Evolutionary conservation across 345 rosid species (phyloP).

Genomic region (Odontarrhena argentea): DNA sequence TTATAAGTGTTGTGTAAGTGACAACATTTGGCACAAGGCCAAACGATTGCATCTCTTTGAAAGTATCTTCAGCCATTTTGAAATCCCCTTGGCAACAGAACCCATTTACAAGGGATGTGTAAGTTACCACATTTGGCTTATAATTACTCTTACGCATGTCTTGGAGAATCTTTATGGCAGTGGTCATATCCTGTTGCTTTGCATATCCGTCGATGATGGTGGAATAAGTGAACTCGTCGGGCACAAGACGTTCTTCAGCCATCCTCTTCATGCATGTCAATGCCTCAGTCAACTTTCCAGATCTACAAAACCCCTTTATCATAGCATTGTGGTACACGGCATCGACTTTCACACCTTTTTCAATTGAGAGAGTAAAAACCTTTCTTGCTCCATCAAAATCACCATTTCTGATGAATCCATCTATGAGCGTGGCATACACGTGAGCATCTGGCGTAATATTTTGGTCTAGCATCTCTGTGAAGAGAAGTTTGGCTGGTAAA

Average conservation of each 20-base stretch:
- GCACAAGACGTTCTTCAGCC: slow-evolving; percentile 49
- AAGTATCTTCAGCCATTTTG: slow-evolving; percentile 56
- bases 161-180: slow-evolving; percentile 57
- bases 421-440: slow-evolving; percentile 71
- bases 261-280: slow-evolving; percentile 55
- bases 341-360: slow-evolving; percentile 61
- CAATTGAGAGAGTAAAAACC: slow-evolving; percentile 54
- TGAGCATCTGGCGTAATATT: slow-evolving; percentile 64
- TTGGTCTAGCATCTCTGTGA: slow-evolving; percentile 75
- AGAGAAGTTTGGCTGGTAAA: slow-evolving; percentile 61
- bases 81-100: slow-evolving; percentile 63
- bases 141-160: slow-evolving; percentile 61
- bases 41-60: slow-evolving; percentile 57
- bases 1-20: slow-evolving; percentile 74
- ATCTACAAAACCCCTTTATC: slow-evolving; percentile 89
- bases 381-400: slow-evolving; percentile 64
- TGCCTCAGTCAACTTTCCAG: slow-evolving; percentile 71
- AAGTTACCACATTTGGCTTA: slow-evolving; percentile 80
- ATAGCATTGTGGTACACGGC: slow-evolving; percentile 71
- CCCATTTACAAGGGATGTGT: slow-evolving; percentile 74
- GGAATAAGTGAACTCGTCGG: slow-evolving; percentile 80
- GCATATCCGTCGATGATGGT: slow-evolving; percentile 76
- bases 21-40: slow-evolving; percentile 76
- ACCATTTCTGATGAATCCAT: slow-evolving; percentile 69
- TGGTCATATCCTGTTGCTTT: slow-evolving; percentile 67